Percentiles rank a stretch among this genome's conserved stretches.
These are phyloP conservation scores for Erythrophleum ivorense DNA, from an alignment of 331 rosid species.

Conservation along the genomic window DNA sequence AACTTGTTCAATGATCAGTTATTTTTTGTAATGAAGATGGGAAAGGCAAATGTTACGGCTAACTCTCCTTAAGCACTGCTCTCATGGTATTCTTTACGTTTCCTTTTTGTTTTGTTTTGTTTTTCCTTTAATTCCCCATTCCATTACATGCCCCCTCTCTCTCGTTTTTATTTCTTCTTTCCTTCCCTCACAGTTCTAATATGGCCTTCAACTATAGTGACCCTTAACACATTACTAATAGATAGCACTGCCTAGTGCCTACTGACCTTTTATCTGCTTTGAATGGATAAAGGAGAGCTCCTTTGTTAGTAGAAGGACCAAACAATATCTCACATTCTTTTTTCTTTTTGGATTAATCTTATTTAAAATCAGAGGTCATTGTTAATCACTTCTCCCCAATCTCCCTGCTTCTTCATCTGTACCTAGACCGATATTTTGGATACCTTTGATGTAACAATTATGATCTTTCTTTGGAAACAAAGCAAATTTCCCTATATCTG, in stretches of 20 bases:
- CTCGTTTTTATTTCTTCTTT: neutral
- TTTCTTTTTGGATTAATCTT: neutral
- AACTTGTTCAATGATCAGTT: neutral
- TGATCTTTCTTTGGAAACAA: neutral
- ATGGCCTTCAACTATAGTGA: no score
- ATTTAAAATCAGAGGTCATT: no score
- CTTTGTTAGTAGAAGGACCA: no score
- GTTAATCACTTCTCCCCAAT: neutral
- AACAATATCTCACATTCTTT: neutral
- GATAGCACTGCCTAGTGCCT: no score
- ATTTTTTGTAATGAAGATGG: conserved; percentile 46
- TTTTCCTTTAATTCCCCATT: no score
- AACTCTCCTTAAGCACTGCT: conserved; percentile 59
- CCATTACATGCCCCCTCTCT: no score
- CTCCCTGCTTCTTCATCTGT: neutral
- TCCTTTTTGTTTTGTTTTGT: no score
- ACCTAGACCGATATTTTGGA: neutral
- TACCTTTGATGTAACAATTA: no score
- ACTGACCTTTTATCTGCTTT: no score
- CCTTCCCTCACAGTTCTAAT: neutral
- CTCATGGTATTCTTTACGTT: conserved; percentile 49
- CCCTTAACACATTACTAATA: no score
- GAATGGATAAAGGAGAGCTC: no score
- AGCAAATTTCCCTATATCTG: neutral
- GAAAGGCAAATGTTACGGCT: conserved; percentile 53